Conservation (phyloP, 2,329 filamentous ascomycete species). For the Beauveria bassiana region DNA sequence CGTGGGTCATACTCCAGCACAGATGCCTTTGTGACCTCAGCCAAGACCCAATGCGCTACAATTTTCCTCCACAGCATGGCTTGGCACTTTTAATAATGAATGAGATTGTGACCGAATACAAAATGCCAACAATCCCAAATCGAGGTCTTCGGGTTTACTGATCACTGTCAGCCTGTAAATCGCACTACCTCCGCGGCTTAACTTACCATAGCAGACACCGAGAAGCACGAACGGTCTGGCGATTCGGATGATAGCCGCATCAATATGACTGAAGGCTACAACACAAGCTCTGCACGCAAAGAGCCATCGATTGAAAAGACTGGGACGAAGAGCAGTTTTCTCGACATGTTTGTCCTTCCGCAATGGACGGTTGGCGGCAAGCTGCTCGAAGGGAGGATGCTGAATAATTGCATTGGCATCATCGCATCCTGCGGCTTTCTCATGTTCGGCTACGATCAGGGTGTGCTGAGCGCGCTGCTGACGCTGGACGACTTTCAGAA, state of each 20-base stretch:
- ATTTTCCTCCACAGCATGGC: neutral
- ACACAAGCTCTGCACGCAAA: neutral
- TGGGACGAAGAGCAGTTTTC: neutral
- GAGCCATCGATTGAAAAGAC: neutral
- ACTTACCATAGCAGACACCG: neutral
- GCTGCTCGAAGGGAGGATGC: neutral
- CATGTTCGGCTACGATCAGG: conserved; percentile 21
- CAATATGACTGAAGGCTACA: neutral
- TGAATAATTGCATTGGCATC: conserved; percentile 7
- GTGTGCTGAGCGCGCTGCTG: conserved; percentile 21
- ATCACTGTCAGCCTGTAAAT: no score
- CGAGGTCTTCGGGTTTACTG: neutral
- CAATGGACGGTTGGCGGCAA: conserved; percentile 13
- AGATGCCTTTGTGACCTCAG: conserved; percentile 8
- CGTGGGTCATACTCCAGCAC: neutral
- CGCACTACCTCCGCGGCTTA: neutral
- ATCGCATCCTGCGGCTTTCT: conserved; percentile 8
- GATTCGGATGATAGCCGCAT: neutral
- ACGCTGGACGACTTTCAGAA: conserved; percentile 22
- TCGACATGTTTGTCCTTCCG: conserved; percentile 18
- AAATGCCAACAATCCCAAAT: neutral
- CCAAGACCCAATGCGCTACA: neutral
- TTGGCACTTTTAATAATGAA: neutral
- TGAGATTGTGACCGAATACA: neutral
- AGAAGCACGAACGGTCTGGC: neutral